A percentile compares a stretch with the other conserved stretches of the same genome.
These are phyloP conservation scores for Aurantiochytrium sp. DNA, from an alignment of 108 stramenopile species.

Conservation along the genomic window DNA sequence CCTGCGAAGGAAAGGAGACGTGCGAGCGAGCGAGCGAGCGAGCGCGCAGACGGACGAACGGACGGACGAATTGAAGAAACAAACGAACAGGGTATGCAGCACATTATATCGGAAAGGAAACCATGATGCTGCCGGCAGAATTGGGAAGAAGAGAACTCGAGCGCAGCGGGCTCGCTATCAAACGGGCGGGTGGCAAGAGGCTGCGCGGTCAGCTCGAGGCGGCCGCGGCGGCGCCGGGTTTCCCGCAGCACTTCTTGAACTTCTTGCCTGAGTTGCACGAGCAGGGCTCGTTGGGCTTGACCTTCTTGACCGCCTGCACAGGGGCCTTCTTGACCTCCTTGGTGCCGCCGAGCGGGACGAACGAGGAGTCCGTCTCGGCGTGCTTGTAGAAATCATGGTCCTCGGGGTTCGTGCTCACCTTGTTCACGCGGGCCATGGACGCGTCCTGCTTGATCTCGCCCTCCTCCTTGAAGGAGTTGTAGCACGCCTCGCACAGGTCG, in stretches of 20 bases:
- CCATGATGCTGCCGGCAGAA: too few relatives aligned
- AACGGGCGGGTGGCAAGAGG: too few relatives aligned
- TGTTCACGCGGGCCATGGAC: background rate
- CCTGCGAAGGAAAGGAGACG: too few relatives aligned
- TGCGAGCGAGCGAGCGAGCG: too few relatives aligned
- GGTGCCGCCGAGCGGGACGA: background rate
- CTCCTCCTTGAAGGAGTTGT: slow-evolving; percentile 4
- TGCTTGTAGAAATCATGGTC: background rate
- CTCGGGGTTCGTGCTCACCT: background rate
- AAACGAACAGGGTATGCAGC: too few relatives aligned
- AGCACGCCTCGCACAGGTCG: slow-evolving; percentile 22
- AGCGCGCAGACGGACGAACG: too few relatives aligned
- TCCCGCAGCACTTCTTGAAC: slow-evolving; percentile 43
- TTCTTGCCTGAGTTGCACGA: slow-evolving; percentile 36
- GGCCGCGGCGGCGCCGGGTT: background rate
- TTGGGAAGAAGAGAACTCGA: too few relatives aligned
- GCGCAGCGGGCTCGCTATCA: too few relatives aligned
- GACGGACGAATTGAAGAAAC: too few relatives aligned
- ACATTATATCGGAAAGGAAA: too few relatives aligned
- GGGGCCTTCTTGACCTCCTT: slow-evolving; percentile 2
- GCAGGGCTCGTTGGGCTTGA: slow-evolving; percentile 43
- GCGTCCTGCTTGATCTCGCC: slow-evolving; percentile 9
- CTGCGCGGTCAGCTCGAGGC: too few relatives aligned
- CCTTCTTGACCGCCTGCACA: background rate
- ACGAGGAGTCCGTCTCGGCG: background rate